These are phyloP conservation scores for Crithidia bombi DNA, from an alignment of 208 protist species.

Conservation along the genomic window DNA sequence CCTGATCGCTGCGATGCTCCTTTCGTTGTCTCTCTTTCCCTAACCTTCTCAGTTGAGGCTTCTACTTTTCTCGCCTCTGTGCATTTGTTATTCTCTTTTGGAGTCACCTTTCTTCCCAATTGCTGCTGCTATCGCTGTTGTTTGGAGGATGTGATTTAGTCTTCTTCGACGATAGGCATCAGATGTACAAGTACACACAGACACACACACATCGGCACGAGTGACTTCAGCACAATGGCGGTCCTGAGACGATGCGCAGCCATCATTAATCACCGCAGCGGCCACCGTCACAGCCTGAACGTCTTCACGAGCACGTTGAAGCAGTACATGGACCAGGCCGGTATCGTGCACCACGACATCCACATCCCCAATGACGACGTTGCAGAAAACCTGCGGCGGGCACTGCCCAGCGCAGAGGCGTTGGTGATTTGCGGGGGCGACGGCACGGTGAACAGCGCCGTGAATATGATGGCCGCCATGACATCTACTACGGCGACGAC, in stretches of 20 bases:
- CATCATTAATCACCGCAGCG: conserved; percentile 79
- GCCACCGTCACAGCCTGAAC: conserved; percentile 45
- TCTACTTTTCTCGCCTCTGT: neutral
- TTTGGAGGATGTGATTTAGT: too few relatives aligned
- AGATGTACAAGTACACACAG: neutral
- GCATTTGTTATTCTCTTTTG: neutral
- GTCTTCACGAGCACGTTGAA: conserved; percentile 60
- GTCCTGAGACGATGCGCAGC: conserved; percentile 51
- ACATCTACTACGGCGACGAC: too few relatives aligned
- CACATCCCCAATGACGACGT: conserved; percentile 46
- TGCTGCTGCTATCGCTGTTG: too few relatives aligned
- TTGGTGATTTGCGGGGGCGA: conserved; percentile 78
- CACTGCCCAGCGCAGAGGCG: conserved; percentile 36
- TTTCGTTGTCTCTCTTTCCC: neutral
- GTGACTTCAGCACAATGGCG: conserved; percentile 16
- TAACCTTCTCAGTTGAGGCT: neutral
- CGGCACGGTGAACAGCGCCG: conserved; percentile 74
- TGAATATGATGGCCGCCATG: conserved; percentile 55
- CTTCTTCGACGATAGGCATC: too few relatives aligned
- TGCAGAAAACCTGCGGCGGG: conserved; percentile 8
- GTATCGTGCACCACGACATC: conserved; percentile 72
- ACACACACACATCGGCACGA: neutral
- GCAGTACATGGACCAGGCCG: conserved; percentile 68
- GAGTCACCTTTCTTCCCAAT: neutral
- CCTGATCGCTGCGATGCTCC: neutral